Evolutionary conservation across 805 yeast genomes (phyloP).

Genomic region (Brettanomyces custersianus): DNA sequence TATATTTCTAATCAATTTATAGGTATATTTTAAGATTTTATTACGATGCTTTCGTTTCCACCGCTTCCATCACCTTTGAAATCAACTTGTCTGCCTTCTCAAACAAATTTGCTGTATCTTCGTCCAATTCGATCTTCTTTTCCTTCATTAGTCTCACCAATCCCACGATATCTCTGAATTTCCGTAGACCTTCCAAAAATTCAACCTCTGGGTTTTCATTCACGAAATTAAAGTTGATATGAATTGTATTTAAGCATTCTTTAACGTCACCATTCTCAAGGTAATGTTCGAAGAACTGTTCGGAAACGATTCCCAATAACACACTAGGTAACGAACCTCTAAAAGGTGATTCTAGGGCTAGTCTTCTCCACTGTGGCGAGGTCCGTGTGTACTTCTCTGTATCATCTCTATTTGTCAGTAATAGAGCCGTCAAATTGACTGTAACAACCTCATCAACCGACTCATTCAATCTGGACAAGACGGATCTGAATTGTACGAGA

Average conservation of each 20-base stretch:
- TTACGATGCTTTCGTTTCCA: not conserved
- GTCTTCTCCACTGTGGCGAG: constrained; percentile 47
- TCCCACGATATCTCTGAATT: constrained; percentile 17
- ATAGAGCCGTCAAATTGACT: constrained; percentile 39
- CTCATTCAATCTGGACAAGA: constrained; percentile 41
- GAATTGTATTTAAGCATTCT: too few species aligned
- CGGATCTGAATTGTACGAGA: constrained; percentile 58
- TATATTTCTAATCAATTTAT: not conserved
- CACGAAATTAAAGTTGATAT: constrained; percentile 8
- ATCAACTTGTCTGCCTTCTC: constrained; percentile 1
- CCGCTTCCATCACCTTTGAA: not conserved
- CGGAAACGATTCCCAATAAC: constrained; percentile 50
- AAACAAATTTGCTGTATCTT: constrained; percentile 5
- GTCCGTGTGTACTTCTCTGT: constrained; percentile 35
- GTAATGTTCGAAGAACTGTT: constrained; percentile 37
- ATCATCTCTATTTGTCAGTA: constrained; percentile 44
- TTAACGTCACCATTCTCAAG: constrained; percentile 10
- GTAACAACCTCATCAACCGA: constrained; percentile 49
- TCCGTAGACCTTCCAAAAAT: constrained; percentile 14
- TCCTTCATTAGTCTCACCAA: constrained; percentile 14
- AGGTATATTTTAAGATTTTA: not conserved
- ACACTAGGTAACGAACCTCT: constrained; percentile 47
- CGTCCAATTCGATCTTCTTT: constrained; percentile 11
- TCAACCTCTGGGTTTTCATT: constrained; percentile 15
- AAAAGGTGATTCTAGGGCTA: constrained; percentile 57